These are phyloP conservation scores for Panaeolus cyanescens DNA, from an alignment of 768 basidiomycete genomes.

Conservation along the genomic window DNA sequence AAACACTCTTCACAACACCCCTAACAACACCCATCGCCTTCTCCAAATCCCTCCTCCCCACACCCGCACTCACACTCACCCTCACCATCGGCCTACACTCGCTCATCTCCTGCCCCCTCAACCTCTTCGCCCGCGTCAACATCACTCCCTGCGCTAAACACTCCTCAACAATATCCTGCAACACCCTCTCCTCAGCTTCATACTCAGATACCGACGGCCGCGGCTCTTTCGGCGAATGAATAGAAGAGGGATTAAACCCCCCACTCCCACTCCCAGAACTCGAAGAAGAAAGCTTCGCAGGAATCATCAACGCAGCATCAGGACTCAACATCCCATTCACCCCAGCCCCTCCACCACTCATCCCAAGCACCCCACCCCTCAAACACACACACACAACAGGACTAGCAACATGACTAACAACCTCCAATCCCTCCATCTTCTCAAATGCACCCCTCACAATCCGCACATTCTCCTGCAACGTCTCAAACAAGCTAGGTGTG, in stretches of 20 bases:
- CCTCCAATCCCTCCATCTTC: conserved; percentile 74
- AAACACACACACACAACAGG: conserved; percentile 81
- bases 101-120: conserved; percentile 81
- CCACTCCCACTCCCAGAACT: too few species aligned
- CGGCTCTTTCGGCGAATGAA: conserved; percentile 50
- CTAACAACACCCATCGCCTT: conserved; percentile 81
- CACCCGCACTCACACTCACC: conserved; percentile 74
- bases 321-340: neutral
- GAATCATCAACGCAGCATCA: conserved; percentile 19
- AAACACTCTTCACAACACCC: conserved; percentile 71
- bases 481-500: conserved; percentile 72
- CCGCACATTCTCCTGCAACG: conserved; percentile 81
- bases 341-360: neutral
- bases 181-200: conserved; percentile 69
- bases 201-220: conserved; percentile 56
- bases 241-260: conserved; percentile 20
- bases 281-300: conserved; percentile 17
- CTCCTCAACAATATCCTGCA: conserved; percentile 96
- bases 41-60: conserved; percentile 90
- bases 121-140: conserved; percentile 79
- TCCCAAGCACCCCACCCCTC: neutral
- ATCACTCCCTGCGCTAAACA: conserved; percentile 79
- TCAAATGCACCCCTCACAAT: conserved; percentile 81
- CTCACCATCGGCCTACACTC: conserved; percentile 86
- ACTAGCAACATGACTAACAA: conserved; percentile 85